A percentile compares a stretch with the other conserved stretches of the same genome.
Evolutionary conservation across 2,329 filamentous ascomycete species (phyloP).

Genomic region (Colletotrichum limetticola): DNA sequence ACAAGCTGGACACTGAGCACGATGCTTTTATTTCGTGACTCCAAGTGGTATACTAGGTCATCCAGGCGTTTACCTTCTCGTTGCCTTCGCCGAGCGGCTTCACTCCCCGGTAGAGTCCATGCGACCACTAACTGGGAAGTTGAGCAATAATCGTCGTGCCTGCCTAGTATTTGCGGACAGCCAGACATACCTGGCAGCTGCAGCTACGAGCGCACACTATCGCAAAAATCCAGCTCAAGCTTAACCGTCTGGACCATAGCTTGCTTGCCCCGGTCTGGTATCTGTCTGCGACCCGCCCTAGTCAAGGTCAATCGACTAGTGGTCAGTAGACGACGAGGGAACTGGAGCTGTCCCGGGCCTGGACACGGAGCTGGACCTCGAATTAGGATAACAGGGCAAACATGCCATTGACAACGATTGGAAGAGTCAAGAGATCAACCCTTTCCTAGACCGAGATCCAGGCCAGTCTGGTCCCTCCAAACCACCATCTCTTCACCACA

Average conservation of each 20-base stretch:
- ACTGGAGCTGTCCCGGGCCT: slow-evolving; percentile 6
- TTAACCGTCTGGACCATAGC: background rate
- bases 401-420: slow-evolving; percentile 6
- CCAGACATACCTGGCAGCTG: slow-evolving; percentile 1
- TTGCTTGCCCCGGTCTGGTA: slow-evolving; percentile 16
- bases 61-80: background rate
- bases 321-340: slow-evolving; percentile 17
- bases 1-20: background rate
- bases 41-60: background rate
- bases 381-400: slow-evolving; percentile 18
- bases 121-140: background rate
- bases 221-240: background rate
- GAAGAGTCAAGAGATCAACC: background rate
- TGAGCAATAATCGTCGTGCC: background rate
- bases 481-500: background rate
- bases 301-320: slow-evolving; percentile 1
- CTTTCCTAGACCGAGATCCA: slow-evolving; percentile 19
- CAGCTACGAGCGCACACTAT: background rate
- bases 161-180: background rate
- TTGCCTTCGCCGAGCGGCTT: slow-evolving; percentile 1
- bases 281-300: slow-evolving; percentile 16
- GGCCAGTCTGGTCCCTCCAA: slow-evolving; percentile 13
- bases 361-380: slow-evolving; percentile 3
- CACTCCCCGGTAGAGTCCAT: background rate
- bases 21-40: background rate